These are phyloP conservation scores for Bryopsis sp. DNA, from an alignment of 139 green algal species.

Conservation along the genomic window DNA sequence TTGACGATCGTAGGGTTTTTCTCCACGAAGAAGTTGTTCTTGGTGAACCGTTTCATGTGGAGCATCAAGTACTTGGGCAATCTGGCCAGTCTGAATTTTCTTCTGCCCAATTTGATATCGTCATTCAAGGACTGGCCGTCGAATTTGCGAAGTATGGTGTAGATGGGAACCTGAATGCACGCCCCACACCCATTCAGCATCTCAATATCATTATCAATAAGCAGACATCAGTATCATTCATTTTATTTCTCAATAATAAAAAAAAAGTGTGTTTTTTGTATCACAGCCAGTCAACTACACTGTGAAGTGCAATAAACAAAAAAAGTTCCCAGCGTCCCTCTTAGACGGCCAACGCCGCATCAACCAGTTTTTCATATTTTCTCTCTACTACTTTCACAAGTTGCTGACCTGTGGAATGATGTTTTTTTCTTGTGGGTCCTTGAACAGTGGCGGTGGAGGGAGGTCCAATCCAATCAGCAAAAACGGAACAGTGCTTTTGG, in stretches of 20 bases:
- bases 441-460: slow-evolving; percentile 90
- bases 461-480: slow-evolving; percentile 89
- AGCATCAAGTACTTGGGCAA: slow-evolving; percentile 77
- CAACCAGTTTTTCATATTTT: too few species aligned
- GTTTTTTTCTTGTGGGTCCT: slow-evolving; percentile 91
- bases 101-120: slow-evolving; percentile 65
- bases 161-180: slow-evolving; percentile 65
- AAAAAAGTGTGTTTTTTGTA: too few species aligned
- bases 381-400: too few species aligned
- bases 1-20: slow-evolving; percentile 96
- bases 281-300: too few species aligned
- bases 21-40: slow-evolving; percentile 87
- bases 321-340: too few species aligned
- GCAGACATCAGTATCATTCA: too few species aligned
- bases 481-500: slow-evolving; percentile 83
- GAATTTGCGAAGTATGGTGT: slow-evolving; percentile 88
- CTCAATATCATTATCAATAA: not conserved
- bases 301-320: too few species aligned
- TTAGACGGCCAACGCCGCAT: too few species aligned
- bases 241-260: too few species aligned
- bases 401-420: slow-evolving; percentile 99
- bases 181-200: not conserved
- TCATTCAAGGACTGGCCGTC: slow-evolving; percentile 67
- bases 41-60: slow-evolving; percentile 87
- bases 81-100: slow-evolving; percentile 60